A percentile compares a stretch with the other conserved stretches of the same genome.
Conservation (phyloP, 2,329 filamentous ascomycete species). For the Curvularia sp. region DNA sequence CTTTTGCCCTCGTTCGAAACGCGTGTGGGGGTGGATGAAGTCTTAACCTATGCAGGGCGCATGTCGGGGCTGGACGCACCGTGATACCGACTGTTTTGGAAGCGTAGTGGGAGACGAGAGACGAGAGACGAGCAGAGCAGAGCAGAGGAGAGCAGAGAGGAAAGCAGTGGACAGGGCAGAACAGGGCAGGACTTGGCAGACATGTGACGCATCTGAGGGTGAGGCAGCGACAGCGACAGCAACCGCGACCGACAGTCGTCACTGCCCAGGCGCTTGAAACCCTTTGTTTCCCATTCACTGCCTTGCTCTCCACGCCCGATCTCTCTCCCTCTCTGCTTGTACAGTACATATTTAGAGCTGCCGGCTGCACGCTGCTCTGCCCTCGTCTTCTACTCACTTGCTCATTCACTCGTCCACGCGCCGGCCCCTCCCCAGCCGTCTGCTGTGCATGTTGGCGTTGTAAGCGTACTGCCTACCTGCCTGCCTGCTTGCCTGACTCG, state of each 20-base stretch:
- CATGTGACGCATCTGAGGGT: conserved; percentile 6
- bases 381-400: not conserved
- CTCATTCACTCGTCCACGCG: not conserved
- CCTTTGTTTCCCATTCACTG: conserved; percentile 4
- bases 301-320: not conserved
- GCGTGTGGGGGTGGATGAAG: conserved; percentile 6
- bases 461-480: not conserved
- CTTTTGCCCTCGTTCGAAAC: conserved; percentile 5
- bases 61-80: conserved; percentile 12
- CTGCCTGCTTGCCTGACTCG: conserved; percentile 10
- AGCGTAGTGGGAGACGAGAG: not conserved
- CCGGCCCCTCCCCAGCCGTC: not conserved
- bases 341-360: conserved; percentile 2
- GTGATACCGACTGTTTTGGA: conserved; percentile 14
- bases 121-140: not conserved
- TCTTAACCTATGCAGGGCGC: conserved; percentile 5
- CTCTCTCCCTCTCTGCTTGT: too few species aligned
- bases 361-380: not conserved
- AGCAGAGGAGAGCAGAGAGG: not conserved
- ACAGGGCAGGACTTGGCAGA: conserved; percentile 8
- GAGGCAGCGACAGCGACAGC: conserved; percentile 5
- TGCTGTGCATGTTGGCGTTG: not conserved
- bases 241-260: conserved; percentile 4
- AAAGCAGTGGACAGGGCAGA: too few species aligned
- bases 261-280: conserved; percentile 13